These are phyloP conservation scores for Umbilicus rupestris DNA, from an alignment of 164 flowering plant genomes.

Conservation along the genomic window DNA sequence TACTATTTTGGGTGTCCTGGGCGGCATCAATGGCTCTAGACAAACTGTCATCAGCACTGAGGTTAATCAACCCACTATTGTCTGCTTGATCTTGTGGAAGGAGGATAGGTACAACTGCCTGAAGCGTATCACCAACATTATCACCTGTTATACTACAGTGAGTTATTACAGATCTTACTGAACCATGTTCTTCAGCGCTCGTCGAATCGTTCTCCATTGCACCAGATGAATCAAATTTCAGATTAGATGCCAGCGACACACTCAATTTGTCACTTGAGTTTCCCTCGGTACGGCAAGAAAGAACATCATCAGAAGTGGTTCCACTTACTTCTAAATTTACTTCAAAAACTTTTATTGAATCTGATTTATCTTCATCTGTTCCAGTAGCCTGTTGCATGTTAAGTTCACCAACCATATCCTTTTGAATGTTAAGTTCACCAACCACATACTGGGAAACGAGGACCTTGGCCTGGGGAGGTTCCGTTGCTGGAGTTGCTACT, in stretches of 20 bases:
- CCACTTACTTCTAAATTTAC: slow-evolving; percentile 7
- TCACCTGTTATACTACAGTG: not conserved
- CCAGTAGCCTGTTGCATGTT: slow-evolving; percentile 7
- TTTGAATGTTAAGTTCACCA: too few species aligned
- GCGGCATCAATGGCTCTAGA: not conserved
- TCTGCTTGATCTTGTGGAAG: not conserved
- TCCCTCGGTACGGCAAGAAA: slow-evolving; percentile 3
- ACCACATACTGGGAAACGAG: slow-evolving; percentile 5
- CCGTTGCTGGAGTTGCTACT: not conserved
- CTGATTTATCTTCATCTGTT: slow-evolving; percentile 12
- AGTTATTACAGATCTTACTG: not conserved
- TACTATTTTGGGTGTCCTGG: not conserved
- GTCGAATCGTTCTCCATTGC: not conserved
- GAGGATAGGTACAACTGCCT: not conserved
- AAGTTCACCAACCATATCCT: too few species aligned
- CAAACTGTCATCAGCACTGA: not conserved
- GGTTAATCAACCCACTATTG: not conserved
- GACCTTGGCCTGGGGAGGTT: slow-evolving; percentile 6
- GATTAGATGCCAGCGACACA: slow-evolving; percentile 9
- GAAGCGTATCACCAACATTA: slow-evolving; percentile 10
- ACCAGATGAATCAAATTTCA: slow-evolving; percentile 7
- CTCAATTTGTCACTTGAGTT: slow-evolving; percentile 12
- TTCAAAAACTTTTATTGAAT: slow-evolving; percentile 5
- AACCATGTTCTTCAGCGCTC: not conserved
- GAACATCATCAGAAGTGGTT: slow-evolving; percentile 7